Conservation (phyloP, 805 yeast genomes). For the Hanseniaspora nectarophila region DNA sequence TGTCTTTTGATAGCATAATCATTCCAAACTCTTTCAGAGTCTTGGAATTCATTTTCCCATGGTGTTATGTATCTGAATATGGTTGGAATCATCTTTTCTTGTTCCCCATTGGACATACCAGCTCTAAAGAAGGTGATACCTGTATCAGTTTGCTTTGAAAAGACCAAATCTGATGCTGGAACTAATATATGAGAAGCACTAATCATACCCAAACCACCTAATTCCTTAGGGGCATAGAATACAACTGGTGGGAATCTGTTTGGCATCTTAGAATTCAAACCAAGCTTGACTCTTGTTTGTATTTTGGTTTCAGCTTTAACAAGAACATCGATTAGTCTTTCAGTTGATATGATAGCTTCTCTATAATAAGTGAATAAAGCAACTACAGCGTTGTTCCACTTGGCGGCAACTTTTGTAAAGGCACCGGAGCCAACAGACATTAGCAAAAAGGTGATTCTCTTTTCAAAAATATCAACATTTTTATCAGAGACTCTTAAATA, state of each 20-base stretch:
- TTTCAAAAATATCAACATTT: slow-evolving; percentile 68
- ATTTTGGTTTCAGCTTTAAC: slow-evolving; percentile 88
- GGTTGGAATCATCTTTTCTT: slow-evolving; percentile 72
- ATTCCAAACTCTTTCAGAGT: slow-evolving; percentile 95
- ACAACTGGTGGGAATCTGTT: slow-evolving; percentile 98
- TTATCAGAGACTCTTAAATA: slow-evolving; percentile 69
- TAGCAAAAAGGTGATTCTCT: slow-evolving; percentile 73
- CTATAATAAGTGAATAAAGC: slow-evolving; percentile 80
- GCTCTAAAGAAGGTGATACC: slow-evolving; percentile 90
- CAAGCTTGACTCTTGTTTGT: slow-evolving; percentile 88
- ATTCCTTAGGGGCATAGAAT: slow-evolving; percentile 90
- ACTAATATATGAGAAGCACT: slow-evolving; percentile 93
- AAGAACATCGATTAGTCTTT: slow-evolving; percentile 58
- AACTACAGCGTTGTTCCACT: slow-evolving; percentile 89
- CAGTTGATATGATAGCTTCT: slow-evolving; percentile 84
- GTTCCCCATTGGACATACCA: slow-evolving; percentile 75
- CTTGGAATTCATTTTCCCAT: slow-evolving; percentile 93
- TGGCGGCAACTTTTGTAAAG: slow-evolving; percentile 82
- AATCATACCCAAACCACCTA: slow-evolving; percentile 96
- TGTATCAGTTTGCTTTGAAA: slow-evolving; percentile 88
- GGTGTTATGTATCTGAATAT: slow-evolving; percentile 83
- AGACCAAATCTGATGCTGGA: slow-evolving; percentile 81
- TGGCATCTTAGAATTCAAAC: slow-evolving; percentile 96
- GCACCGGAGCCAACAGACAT: slow-evolving; percentile 96
- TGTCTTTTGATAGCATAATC: slow-evolving; percentile 84